These are phyloP conservation scores for Rhizophora apiculata DNA, from an alignment of 345 rosid species.

Conservation along the genomic window DNA sequence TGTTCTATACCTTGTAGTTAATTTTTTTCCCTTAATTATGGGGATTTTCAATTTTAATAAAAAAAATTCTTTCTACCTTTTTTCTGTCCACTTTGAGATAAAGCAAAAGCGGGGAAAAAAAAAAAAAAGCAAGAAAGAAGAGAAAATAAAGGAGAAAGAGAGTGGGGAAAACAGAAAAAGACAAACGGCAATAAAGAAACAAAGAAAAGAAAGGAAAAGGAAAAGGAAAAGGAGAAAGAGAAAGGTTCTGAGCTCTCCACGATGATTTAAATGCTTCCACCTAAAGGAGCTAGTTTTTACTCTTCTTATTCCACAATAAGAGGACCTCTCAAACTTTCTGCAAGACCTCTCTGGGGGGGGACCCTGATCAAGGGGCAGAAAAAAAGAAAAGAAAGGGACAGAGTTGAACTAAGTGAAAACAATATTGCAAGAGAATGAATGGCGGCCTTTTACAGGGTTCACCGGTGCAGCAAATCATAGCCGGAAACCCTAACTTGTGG, in stretches of 20 bases:
- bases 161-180: slow-evolving; percentile 18
- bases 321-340: slow-evolving; percentile 51
- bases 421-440: slow-evolving; percentile 40
- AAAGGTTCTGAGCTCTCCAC: slow-evolving; percentile 44
- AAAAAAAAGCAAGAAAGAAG: slow-evolving; percentile 36
- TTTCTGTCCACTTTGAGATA: slow-evolving; percentile 79
- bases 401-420: not conserved
- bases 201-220: slow-evolving; percentile 25
- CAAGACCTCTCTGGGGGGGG: slow-evolving; percentile 45
- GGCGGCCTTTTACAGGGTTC: slow-evolving; percentile 72
- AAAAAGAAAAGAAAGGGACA: not conserved
- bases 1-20: slow-evolving; percentile 12
- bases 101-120: slow-evolving; percentile 69
- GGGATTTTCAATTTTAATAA: not conserved
- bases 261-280: slow-evolving; percentile 48
- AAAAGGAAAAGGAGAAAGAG: slow-evolving; percentile 24
- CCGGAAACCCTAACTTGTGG: slow-evolving; percentile 91
- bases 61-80: slow-evolving; percentile 21
- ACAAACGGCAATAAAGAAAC: slow-evolving; percentile 30
- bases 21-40: slow-evolving; percentile 15
- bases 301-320: slow-evolving; percentile 43
- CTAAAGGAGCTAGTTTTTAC: slow-evolving; percentile 13
- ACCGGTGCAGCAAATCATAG: slow-evolving; percentile 74
- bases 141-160: slow-evolving; percentile 26
- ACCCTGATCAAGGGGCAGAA: slow-evolving; percentile 14